Evolutionary conservation across 2,329 filamentous ascomycete genomes (phyloP).

Genomic region (Microcyclospora tardicrescens): DNA sequence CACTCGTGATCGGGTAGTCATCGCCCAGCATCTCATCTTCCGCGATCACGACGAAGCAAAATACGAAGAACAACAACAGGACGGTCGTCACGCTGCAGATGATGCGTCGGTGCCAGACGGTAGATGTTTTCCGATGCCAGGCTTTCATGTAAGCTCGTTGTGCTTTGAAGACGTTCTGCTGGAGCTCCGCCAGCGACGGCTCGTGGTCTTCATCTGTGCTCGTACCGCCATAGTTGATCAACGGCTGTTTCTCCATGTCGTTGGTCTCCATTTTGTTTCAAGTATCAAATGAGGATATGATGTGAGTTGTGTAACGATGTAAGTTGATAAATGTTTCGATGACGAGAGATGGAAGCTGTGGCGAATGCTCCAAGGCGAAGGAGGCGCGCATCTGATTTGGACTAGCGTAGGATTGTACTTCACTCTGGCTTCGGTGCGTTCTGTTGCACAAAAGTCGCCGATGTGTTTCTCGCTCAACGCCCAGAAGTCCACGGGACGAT

Average conservation of each 20-base stretch:
- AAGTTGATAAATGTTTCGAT: too few relatives aligned
- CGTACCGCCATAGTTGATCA: conserved; percentile 6
- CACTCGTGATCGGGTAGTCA: conserved; percentile 7
- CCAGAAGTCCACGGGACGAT: too few relatives aligned
- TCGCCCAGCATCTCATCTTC: conserved; percentile 10
- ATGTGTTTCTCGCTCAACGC: too few relatives aligned
- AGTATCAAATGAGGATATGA: neutral
- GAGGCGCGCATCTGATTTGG: too few relatives aligned
- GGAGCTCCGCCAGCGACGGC: conserved; percentile 18
- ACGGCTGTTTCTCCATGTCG: conserved; percentile 17
- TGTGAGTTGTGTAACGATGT: too few relatives aligned
- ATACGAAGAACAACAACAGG: conserved; percentile 14
- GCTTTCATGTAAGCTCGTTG: conserved; percentile 21
- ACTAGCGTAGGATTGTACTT: too few relatives aligned
- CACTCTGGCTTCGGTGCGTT: too few relatives aligned
- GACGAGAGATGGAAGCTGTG: too few relatives aligned
- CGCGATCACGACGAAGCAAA: conserved; percentile 16
- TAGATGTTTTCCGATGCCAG: conserved; percentile 19
- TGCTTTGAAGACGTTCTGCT: conserved; percentile 18
- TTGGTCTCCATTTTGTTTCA: conserved; percentile 4
- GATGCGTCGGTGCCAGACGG: conserved; percentile 20
- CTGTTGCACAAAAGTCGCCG: too few relatives aligned
- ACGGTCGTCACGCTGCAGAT: conserved; percentile 18
- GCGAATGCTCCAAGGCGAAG: too few relatives aligned
- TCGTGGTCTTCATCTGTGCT: conserved; percentile 3